Percentiles rank a stretch among this genome's conserved stretches.
phyloP scores from a whole-genome alignment of 805 yeast genomes.

The Tetrapisispora phaffii region DNA sequence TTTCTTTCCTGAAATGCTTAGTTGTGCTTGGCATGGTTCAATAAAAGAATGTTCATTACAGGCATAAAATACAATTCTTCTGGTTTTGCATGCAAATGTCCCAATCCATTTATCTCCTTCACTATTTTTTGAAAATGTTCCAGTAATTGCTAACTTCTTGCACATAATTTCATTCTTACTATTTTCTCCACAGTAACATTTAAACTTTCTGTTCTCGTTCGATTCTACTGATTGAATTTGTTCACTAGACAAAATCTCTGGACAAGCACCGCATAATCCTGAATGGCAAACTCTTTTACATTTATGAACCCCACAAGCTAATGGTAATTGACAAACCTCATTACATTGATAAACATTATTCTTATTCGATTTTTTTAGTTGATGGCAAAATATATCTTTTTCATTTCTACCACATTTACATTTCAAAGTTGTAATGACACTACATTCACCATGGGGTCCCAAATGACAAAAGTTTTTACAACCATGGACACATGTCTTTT shows the following conservation, averaged over 20 bases:
- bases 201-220: conserved; percentile 7
- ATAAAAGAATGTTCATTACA: conserved; percentile 62
- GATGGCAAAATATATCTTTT: conserved; percentile 60
- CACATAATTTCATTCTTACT: conserved; percentile 29
- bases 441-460: conserved; percentile 77
- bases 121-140: conserved; percentile 28
- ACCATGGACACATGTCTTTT: conserved; percentile 58
- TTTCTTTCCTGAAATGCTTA: conserved; percentile 17
- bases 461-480: conserved; percentile 78
- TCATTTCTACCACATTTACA: conserved; percentile 67
- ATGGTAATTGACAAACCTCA: conserved; percentile 44
- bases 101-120: conserved; percentile 39
- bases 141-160: conserved; percentile 35
- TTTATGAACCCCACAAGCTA: conserved; percentile 65
- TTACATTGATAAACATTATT: conserved; percentile 36
- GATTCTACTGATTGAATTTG: not conserved
- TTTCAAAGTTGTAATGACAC: conserved; percentile 55
- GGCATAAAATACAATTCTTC: conserved; percentile 41
- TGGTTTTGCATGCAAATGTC: conserved; percentile 37
- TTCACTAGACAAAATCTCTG: conserved; percentile 29
- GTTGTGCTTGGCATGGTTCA: conserved; percentile 30
- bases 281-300: conserved; percentile 60
- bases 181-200: conserved; percentile 71
- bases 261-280: conserved; percentile 78
- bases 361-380: conserved; percentile 44